A percentile compares a stretch with the other conserved stretches of the same genome.
Conservation (phyloP, 768 basidiomycete species). For the Suillus clintonianus region DNA sequence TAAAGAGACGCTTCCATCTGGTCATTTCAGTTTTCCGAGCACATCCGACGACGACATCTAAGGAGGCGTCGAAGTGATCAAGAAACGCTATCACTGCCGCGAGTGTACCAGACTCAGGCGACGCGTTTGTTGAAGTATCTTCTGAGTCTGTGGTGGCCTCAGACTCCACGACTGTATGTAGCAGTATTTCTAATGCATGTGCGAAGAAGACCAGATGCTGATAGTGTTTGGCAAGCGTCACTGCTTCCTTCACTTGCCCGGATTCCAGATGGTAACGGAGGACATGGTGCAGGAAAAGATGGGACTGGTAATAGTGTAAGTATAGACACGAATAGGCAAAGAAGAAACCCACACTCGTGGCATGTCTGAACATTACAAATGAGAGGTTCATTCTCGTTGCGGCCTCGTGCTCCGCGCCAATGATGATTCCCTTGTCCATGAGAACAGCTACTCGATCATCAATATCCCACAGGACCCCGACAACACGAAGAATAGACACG, state of each 20-base stretch:
- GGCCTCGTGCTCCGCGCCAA: slow-evolving; percentile 90
- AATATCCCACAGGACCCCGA: slow-evolving; percentile 3
- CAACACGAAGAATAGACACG: slow-evolving; percentile 20
- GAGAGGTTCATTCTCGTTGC: slow-evolving; percentile 73
- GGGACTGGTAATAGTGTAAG: slow-evolving; percentile 56
- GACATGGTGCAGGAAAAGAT: slow-evolving; percentile 92
- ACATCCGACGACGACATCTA: slow-evolving; percentile 94
- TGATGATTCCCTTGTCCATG: slow-evolving; percentile 99
- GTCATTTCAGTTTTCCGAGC: slow-evolving; percentile 96
- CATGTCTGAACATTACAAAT: slow-evolving; percentile 89
- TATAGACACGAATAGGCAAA: slow-evolving; percentile 3
- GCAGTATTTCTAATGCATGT: slow-evolving; percentile 90
- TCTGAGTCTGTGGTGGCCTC: slow-evolving; percentile 50
- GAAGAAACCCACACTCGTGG: slow-evolving; percentile 70
- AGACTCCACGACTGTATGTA: slow-evolving; percentile 91
- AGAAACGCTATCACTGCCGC: slow-evolving; percentile 82
- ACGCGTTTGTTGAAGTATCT: slow-evolving; percentile 17
- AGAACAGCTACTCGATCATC: slow-evolving; percentile 67
- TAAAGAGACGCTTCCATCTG: slow-evolving; percentile 86
- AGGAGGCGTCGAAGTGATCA: slow-evolving; percentile 87
- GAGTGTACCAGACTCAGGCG: slow-evolving; percentile 39
- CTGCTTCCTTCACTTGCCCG: slow-evolving; percentile 68
- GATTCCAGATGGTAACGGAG: slow-evolving; percentile 78
- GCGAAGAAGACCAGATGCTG: slow-evolving; percentile 89
- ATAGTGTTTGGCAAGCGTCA: slow-evolving; percentile 84